Evolutionary conservation across 805 yeast species (phyloP), one percentile per base, ranked within the genome.

Genomic region (Jamesozyma jinghongensis): DNA sequence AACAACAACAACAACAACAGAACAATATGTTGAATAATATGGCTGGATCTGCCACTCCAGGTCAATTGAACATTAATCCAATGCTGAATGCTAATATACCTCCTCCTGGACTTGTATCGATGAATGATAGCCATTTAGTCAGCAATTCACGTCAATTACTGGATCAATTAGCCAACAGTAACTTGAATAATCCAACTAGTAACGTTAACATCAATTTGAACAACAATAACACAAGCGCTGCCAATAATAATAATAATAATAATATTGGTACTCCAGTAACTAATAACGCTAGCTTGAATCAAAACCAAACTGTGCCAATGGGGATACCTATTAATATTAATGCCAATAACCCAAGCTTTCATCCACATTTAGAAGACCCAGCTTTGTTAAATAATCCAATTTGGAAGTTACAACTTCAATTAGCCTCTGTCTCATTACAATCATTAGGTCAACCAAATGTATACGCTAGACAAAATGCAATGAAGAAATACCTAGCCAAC

Each of bases 391-490:
- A 54, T 36, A 58, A 61, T 35, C 60, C 61, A 10, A 56, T 59
- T 34, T 62, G 66, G 66, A 61, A 62, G 42, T 40, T 62, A 17
- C 66, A 62, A 46, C 43, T 61, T 40, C 62, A 58, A 40, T 44
- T 62, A 32, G 61, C 63, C 1, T 48, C 57, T 10, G 48, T 56
- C 2, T 60, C 65, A 6, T 48, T 57, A 45, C 63, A 58, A 18
- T 53, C 62, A 12, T 32, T 60, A 34, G 65, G 65, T 4, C 64
- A 55, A 42, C 61, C 65, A 10, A 62, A 61, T 39, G 57, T 58
- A 7, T 62, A 62, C 45, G 66, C 66, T 3, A 54, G 65, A 34
- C 65, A 62, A 48, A 61, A 59, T 45, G 65, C 64, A 2, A 59
- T 62, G 59, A 59, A 62, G 40, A 57, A 59, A 43, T 59, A 57